phyloP scores from a whole-genome alignment of 257 asterid species.

The Ligustrum vulgare region DNA sequence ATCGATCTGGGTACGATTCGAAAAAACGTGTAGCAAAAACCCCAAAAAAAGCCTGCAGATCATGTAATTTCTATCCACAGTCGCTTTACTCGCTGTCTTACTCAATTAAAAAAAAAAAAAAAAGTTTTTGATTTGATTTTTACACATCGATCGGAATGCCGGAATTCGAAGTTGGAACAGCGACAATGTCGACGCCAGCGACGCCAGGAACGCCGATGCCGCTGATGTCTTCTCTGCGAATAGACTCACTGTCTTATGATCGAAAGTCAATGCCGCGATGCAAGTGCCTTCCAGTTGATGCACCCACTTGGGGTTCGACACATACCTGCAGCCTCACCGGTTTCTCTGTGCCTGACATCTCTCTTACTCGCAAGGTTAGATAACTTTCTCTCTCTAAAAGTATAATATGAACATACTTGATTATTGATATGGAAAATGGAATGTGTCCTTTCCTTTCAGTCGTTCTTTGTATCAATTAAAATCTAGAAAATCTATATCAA shows the following conservation, averaged over 20 bases:
- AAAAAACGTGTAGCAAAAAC: constrained; percentile 44
- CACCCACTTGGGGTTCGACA: constrained; percentile 73
- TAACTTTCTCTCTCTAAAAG: no score
- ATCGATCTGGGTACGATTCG: constrained; percentile 42
- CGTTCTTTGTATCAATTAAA: no score
- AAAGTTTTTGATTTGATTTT: not conserved
- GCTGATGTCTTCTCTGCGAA: constrained; percentile 49
- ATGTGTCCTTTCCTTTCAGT: no score
- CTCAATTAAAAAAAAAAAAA: not conserved
- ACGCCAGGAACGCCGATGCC: constrained; percentile 94
- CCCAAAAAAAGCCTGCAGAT: constrained; percentile 42
- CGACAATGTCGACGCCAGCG: constrained; percentile 65
- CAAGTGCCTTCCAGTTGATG: constrained; percentile 78
- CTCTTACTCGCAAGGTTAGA: constrained; percentile 88
- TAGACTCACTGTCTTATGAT: constrained; percentile 72
- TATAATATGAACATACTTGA: not conserved
- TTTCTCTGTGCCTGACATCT: constrained; percentile 66
- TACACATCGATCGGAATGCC: constrained; percentile 33
- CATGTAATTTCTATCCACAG: constrained; percentile 35
- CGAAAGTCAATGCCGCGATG: constrained; percentile 95
- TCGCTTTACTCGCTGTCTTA: not conserved
- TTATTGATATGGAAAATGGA: no score
- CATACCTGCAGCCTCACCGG: constrained; percentile 64
- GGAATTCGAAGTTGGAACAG: constrained; percentile 54
- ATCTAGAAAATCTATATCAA: no score